Evolutionary conservation across 106 monocot genomes (phyloP), one percentile per base, ranked within the genome.

Genomic region (Allium fistulosum): DNA sequence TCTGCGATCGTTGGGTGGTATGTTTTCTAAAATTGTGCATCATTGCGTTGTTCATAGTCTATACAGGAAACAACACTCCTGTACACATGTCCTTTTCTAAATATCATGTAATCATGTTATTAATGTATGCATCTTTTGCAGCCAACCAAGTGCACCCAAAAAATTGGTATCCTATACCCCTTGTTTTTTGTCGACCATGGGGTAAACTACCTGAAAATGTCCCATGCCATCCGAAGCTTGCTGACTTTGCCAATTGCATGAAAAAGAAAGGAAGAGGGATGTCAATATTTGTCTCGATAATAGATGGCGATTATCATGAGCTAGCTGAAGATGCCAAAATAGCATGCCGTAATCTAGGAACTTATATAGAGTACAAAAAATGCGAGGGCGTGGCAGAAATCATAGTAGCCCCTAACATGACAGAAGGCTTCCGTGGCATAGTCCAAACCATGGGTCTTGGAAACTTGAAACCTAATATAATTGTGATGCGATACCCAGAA

Each of bases 361-460:
- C 87, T 17, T 99, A 99, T 70, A 92, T 99, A 0, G 97, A 93
- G 74, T 99, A 99, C 79, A 99, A 90, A 68, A 78, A 79, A 2
- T 99, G 97, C 45, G 92, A 99, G 58, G 97, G 97, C 48, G 97
- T 99, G 0, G 97, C 87, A 4, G 97, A 99, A 79, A 99, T 99
- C 15, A 64, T 99, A 12, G 97, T 99, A 1, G 97, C 97, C 0
- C 89, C 97, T 11, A 74, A 63, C 11, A 93, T 92, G 87, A 82
- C 84, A 48, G 87, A 89, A 17, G 97, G 97, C 10, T 99, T 99
- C 64, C 92, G 92, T 46, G 90, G 92, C 65, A 84, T 93, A 15
- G 87, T 93, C 10, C 97, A 99, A 69, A 99, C 92, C 4, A 99
- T 99, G 97, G 97, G 97, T 12, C 89, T 99, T 9, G 97, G 97